Evolutionary conservation across 2,329 filamentous ascomycete genomes (phyloP).

Genomic region (Magnaporthiopsis poae): DNA sequence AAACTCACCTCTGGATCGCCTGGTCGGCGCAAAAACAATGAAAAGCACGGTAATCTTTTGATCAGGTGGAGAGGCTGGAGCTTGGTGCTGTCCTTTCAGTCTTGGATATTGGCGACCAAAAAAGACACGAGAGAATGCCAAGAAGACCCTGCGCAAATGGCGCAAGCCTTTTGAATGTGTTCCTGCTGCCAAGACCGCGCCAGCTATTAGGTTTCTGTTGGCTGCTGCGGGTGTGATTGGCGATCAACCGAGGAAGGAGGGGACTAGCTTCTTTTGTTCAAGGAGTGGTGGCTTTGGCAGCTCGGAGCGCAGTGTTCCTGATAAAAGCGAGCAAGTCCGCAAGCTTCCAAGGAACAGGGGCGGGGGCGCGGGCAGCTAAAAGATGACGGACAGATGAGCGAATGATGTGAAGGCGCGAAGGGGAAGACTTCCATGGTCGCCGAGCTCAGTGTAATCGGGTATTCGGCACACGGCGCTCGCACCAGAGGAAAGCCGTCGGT

Average conservation of each 20-base stretch:
- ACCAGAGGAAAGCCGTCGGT: neutral
- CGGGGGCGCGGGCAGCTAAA: too few species aligned
- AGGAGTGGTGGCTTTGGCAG: neutral
- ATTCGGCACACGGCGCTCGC: neutral
- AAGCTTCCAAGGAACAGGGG: too few species aligned
- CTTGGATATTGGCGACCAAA: neutral
- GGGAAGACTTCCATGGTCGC: too few species aligned
- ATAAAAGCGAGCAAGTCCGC: too few species aligned
- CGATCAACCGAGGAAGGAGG: neutral
- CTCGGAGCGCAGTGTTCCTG: neutral
- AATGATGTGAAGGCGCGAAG: too few species aligned
- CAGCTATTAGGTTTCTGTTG: neutral
- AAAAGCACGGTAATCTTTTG: neutral
- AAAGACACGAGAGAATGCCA: neutral
- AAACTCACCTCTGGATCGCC: neutral
- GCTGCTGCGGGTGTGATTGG: neutral
- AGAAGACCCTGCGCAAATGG: neutral
- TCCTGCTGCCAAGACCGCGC: neutral
- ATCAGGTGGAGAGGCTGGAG: neutral
- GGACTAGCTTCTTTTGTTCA: neutral
- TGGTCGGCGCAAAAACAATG: neutral
- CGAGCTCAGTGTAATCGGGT: neutral
- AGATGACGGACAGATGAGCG: too few species aligned
- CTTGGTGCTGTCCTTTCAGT: neutral
- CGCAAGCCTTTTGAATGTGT: neutral